Percentiles rank a stretch among this genome's conserved stretches.
Conservation (phyloP, 441 rosid species). For the Erysimum cheiri region DNA sequence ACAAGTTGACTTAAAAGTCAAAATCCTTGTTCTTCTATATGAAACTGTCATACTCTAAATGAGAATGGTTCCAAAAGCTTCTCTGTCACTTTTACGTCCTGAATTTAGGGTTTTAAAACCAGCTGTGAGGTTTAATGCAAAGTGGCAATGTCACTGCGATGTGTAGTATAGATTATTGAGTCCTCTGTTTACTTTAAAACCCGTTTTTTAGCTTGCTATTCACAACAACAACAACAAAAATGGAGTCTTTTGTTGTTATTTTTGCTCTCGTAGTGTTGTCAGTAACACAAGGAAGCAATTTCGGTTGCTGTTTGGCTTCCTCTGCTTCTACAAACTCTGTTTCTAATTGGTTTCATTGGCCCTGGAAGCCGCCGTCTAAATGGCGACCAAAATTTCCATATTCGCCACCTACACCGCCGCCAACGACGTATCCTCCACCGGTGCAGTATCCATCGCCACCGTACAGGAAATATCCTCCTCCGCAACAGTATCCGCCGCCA, state of each 20-base stretch:
- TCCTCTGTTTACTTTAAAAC: not conserved
- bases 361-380: slow-evolving; percentile 9
- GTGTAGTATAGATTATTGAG: slow-evolving; percentile 19
- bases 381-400: slow-evolving; percentile 10
- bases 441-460: not conserved
- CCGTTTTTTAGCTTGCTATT: slow-evolving; percentile 1
- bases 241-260: slow-evolving; percentile 24
- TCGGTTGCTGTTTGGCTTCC: slow-evolving; percentile 31
- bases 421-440: not conserved
- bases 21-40: not conserved
- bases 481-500: not conserved
- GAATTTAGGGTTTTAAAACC: slow-evolving; percentile 26
- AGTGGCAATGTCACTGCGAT: slow-evolving; percentile 24
- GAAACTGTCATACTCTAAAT: not conserved
- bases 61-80: slow-evolving; percentile 20
- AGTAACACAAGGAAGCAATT: slow-evolving; percentile 36
- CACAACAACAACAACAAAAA: slow-evolving; percentile 2
- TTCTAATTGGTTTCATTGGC: slow-evolving; percentile 7
- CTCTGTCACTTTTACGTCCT: slow-evolving; percentile 25
- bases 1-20: not conserved
- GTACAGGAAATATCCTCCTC: not conserved
- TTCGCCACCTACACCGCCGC: slow-evolving; percentile 4
- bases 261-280: slow-evolving; percentile 29
- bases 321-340: not conserved
- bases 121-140: slow-evolving; percentile 30